Evolutionary conservation across 306 rosid genomes (phyloP), one percentile per base, ranked within the genome.

Genomic region (Prunus mume): DNA sequence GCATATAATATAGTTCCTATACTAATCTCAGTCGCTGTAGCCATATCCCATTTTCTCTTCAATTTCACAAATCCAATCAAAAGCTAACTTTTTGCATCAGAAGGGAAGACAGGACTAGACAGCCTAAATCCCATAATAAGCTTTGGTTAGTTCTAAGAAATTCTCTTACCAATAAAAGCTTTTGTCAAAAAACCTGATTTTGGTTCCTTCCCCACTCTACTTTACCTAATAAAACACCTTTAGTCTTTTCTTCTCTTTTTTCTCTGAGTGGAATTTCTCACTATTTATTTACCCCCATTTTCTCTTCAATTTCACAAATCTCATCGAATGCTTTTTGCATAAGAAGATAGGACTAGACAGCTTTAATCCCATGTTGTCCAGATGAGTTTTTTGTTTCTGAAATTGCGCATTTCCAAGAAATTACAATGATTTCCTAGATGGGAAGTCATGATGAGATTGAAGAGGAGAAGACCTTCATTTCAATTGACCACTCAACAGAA

Each of bases 81-180:
- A 80, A 55, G 43, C 41, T 8, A 43, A 28, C 57, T 30, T 52
- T 76, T 75, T 11, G 68, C 27, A 32, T 20, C 32, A 24, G 32
- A 52, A 10, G 62, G 14, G 43, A 77, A 2, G 47, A 82, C 20
- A 62, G 43, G 79, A 72, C 55, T 50, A 43, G 73, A 66, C 41
- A 66, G 11, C 70, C 34, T 81, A 43, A 47, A 57, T 62, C 54
- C 54, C 51, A 65, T 68, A 27, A 69, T 22, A 12, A 2, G 20
- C 41, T 70, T 50, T 73, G 71, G 65, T 74, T 74, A 58, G 61
- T 60, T 69, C 55, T 60, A 71, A 28, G 62, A 73, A 65, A 52
- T 38, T 77, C 80, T 49, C 69, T 74, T 32, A 72, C 78, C 78
- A 43, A 63, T 68, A 78, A 52, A 38, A 82, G 79, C 19, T 74